These are phyloP conservation scores for Lactarius vividus DNA, from an alignment of 768 basidiomycete genomes.

Conservation along the genomic window DNA sequence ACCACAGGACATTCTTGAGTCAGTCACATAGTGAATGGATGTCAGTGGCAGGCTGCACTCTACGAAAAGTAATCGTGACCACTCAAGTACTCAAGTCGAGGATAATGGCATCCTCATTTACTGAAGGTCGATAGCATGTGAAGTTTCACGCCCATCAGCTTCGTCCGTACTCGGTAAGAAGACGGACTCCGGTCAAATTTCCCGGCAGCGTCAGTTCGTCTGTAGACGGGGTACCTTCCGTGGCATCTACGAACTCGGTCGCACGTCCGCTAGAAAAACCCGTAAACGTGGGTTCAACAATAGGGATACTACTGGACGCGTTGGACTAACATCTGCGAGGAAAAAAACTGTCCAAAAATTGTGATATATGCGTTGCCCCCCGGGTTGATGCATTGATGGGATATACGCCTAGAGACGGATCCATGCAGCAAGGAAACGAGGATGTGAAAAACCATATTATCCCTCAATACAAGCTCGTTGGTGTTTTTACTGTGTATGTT, in stretches of 20 bases:
- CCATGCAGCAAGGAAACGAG: background rate
- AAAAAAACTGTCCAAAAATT: background rate
- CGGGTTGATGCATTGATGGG: background rate
- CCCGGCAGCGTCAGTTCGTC: background rate
- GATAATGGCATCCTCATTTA: too few species aligned
- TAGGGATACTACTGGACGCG: background rate
- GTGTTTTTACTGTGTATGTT: slow-evolving; percentile 14
- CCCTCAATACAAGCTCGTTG: background rate
- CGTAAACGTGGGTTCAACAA: background rate
- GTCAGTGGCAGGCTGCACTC: background rate
- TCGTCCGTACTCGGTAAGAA: background rate
- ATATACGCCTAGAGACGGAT: background rate
- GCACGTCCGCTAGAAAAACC: background rate
- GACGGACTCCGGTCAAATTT: background rate
- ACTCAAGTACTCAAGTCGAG: too few species aligned
- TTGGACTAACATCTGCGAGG: background rate
- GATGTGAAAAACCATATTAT: background rate
- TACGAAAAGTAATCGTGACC: too few species aligned
- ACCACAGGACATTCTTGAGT: background rate
- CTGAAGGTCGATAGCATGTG: background rate
- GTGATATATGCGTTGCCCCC: background rate
- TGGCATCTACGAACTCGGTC: background rate
- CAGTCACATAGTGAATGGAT: too few species aligned
- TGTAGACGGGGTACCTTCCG: background rate
- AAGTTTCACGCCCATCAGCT: background rate